Evolutionary conservation across 2,329 filamentous ascomycete genomes (phyloP), one percentile per base, ranked within the genome.

Genomic region (Ceratocystis diversiconidia): DNA sequence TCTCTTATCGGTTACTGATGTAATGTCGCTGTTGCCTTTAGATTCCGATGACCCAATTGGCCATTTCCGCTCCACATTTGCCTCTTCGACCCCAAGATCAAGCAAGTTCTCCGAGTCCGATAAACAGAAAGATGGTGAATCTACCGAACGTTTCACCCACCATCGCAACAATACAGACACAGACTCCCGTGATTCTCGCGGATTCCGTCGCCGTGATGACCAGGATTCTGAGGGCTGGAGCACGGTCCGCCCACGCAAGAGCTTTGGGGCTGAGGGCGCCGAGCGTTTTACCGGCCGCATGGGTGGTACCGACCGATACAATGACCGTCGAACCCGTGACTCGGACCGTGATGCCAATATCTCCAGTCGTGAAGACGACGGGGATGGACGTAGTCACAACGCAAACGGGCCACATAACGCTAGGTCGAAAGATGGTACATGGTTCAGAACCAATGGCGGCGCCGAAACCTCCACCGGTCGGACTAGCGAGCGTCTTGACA

Each of bases 201-300:
- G 52, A 12, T 64, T 81, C 65, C 82, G 82, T 61, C 82, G 81
- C 43, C 78, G 77, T 28, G 80, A 82, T 61, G 83, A 85, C 48
- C 78, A 79, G 68, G 87, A 89, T 65, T 81, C 78, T 68, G 87
- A 91, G 65, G 86, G 87, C 62, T 90, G 88, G 88, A 89, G 82
- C 70, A 85, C 81, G 30, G 85, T 88, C 46, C 88, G 88, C 71
- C 84, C 86, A 30, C 84, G 87, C 69, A 89, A 87, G 78, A 90
- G 85, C 72, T 85, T 89, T 72, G 85, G 86, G 19, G 80, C 84
- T 65, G 86, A 89, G 68, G 86, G 87, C 50, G 85, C 86, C 68
- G 86, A 89, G 73, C 82, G 85, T 64, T 88, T 88, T 69, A 82
- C 84, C 65, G 84, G 84, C 62, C 82, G 83, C 67, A 85, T 85